Evolutionary conservation across 1,284 basidiomycete genomes (phyloP), one percentile per base, ranked within the genome.

Genomic region (Melampsora abietis-canadensis): DNA sequence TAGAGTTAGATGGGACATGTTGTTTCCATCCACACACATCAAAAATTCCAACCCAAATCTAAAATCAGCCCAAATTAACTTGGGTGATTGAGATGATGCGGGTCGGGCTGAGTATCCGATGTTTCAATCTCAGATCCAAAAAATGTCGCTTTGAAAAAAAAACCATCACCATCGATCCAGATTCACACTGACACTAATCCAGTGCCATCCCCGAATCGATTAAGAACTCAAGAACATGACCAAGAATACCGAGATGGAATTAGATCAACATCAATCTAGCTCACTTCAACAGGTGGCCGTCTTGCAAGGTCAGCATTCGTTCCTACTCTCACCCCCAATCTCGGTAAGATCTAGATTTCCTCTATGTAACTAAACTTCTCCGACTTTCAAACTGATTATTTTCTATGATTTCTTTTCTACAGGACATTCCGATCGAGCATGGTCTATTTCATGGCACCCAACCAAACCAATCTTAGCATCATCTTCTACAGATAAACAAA

Each of bases 401-500:
- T 2, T 62, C 17, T 27, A 44, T 46, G 19, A 19, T 21, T 5
- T 10, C 54, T 30, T 30, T 54, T 57, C 12, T 65, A 21, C 48
- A 74, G 72, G 54, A 66, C 72, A 74, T 47, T 47, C 44, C 46
- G 72, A 74, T 60, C 51, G 64, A 66, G 72, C 57, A 19, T 75
- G 73, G 73, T 67, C 73, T 4, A 34, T 63, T 21, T 51, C 66
- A 30, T 75, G 73, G 73, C 65, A 75, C 63, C 73, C 66, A 15
- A 54, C 30, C 37, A 51, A 46, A 31, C 73, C 73, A 7, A 67
- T 75, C 24, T 21, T 75, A 46, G 66, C 66, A 31, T 61, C 65
- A 37, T 67, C 59, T 19, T 67, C 65, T 40, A 68, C 65, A 2
- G 73, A 82, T 83, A 31, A 79, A 82, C 34, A 77, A 82, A 14